Evolutionary conservation across 208 protist genomes (phyloP), one percentile per base, ranked within the genome.

Genomic region (Leishmania mexicana): DNA sequence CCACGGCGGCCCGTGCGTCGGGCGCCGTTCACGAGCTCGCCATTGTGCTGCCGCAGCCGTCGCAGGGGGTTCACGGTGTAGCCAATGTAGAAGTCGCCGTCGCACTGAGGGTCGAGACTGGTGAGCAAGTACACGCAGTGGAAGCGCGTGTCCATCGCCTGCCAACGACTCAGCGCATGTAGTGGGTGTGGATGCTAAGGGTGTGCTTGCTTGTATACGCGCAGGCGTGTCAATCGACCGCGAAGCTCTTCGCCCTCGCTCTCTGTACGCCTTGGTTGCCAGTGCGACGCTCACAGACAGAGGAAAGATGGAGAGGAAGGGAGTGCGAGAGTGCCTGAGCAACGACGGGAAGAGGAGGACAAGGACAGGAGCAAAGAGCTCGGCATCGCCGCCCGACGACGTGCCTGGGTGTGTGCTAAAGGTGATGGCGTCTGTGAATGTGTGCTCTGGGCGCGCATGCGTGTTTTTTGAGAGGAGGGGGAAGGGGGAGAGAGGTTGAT

Each of bases 31-130:
- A 94, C 90, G 19, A 99, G 85, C 87, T 99, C 96, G 24, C 98
- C 97, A 85, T 99, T 99, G 89, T 99, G 98, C 83, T 99, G 97
- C 35, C 96, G 91, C 21, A 99, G 81, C 24, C 98, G 87, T 1
- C 97, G 92, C n/a, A 94, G 82, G 6, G 98, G 98, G 78, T 99
- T 91, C 11, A 96, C 90, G 31, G 97, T 99, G 93, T 98, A 99
- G 76, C 98, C 98, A 85, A 99, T 96, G 88, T 99, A 99, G 51
- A 90, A 97, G 58, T 88, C 83, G 2, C 90, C 93, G 21, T 62
- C 65, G 65, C 87, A 96, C 40, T 87, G 79, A 0, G 89, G 87
- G 81, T 96, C 87, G 10, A 95, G 85, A 54, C 92, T 96, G 8
- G 92, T 93, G 35, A 99, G 93, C 21, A 98, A 86, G 82, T 99